Evolutionary conservation across 108 stramenopile genomes (phyloP), one percentile per base, ranked within the genome.

Genomic region (Seminavis robusta): DNA sequence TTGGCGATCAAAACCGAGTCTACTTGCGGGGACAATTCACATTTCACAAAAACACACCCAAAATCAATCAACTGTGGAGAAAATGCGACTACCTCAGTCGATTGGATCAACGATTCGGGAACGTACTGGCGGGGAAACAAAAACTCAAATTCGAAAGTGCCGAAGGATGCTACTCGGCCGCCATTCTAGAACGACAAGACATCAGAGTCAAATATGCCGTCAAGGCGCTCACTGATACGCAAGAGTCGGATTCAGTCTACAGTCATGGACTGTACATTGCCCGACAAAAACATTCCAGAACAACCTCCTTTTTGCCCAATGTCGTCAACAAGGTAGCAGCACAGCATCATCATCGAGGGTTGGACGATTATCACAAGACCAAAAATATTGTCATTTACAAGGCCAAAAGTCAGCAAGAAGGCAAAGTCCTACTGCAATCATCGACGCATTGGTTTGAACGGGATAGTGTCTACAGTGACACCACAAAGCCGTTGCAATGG

Each of bases 1-100:
- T 84, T 61, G 96, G 96, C 0, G 96, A 97, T 74, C 91, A 94
- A 63, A 58, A 83, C n/a, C 76, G 88, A n/a, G 52, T 91, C 1
- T 96, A 97, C 50, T 30, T 94, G 45, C 55, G 94, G 19, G 96
- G 96, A 29, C 96, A 97, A 69, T 94, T 95, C 58, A 97, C 96
- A 0, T 82, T 95, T 51, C 96, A 97, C 64, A 65, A 67, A 47
- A 97, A 92, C 65, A 77, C 66, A 43, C 74, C 77, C 3, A 47
- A 34, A 25, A 71, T 94, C 26, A 90, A 88, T 73, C 86, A 90
- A 37, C 34, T 94, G 1, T 95, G 95, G 95, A 69, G 91, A 38
- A 34, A 66, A 28, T 95, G 95, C 40, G 75, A 78, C 17, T 90
- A 92, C 63, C 69, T 95, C 5, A 74, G 80, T 13, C 71, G 88